A percentile compares a stretch with the other conserved stretches of the same genome.
These are phyloP conservation scores for Oropetium thomaeum DNA, from an alignment of 176 grass and related monocot species.

Conservation along the genomic window DNA sequence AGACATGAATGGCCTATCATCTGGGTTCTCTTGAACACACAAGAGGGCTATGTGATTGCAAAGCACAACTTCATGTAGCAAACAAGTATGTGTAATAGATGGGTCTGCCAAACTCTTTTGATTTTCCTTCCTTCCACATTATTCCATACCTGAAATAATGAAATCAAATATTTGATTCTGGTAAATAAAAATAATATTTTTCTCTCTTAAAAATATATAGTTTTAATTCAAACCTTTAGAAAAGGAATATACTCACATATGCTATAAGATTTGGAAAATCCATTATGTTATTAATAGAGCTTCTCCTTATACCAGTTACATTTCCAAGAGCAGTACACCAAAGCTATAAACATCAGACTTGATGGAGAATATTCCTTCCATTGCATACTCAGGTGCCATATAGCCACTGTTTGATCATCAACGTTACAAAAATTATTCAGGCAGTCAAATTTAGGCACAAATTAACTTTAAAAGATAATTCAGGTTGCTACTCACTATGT, in stretches of 20 bases:
- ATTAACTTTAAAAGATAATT: not conserved
- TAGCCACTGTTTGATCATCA: constrained; percentile 22
- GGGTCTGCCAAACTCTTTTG: no score
- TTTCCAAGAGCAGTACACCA: constrained; percentile 43
- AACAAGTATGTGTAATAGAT: no score
- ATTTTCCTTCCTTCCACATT: constrained; percentile 50
- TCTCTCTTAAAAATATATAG: no score
- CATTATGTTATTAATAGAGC: not conserved
- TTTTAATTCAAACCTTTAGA: not conserved
- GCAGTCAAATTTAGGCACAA: not conserved
- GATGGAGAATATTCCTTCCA: constrained; percentile 43
- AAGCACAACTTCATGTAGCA: no score
- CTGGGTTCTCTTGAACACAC: no score
- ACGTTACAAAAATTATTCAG: not conserved
- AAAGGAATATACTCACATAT: constrained; percentile 31
- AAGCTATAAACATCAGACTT: constrained; percentile 54
- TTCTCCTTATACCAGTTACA: constrained; percentile 38
- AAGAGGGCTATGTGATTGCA: no score
- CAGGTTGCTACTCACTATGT: constrained; percentile 34
- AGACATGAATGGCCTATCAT: constrained; percentile 39
- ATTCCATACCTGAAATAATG: constrained; percentile 27
- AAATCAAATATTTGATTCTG: not conserved
- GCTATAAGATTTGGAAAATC: constrained; percentile 33
- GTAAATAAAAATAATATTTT: no score
- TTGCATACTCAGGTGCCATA: constrained; percentile 50